phyloP scores from a whole-genome alignment of 2,329 filamentous ascomycete genomes.

The Phialophora expanda region DNA sequence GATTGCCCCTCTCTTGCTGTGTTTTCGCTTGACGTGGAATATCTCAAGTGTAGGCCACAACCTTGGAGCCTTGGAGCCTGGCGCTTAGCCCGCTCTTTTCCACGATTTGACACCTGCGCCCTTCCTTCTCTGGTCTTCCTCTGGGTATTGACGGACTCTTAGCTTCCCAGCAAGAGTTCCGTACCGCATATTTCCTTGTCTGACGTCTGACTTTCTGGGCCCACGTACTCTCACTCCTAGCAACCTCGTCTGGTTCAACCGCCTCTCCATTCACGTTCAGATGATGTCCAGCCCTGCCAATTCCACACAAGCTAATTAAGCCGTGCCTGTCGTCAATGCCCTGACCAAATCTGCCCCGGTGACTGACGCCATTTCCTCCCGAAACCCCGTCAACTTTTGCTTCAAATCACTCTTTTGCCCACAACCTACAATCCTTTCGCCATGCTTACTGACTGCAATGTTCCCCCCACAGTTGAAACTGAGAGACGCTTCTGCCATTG shows the following conservation, averaged over 20 bases:
- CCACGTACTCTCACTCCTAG: background rate
- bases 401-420: background rate
- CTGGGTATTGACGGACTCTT: background rate
- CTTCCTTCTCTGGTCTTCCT: background rate
- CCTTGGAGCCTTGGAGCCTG: background rate
- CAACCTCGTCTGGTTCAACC: background rate
- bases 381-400: background rate
- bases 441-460: conserved; percentile 5
- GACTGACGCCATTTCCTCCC: background rate
- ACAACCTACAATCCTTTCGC: background rate
- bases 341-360: conserved; percentile 1
- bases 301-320: background rate
- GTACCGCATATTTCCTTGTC: background rate
- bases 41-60: background rate
- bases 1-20: background rate
- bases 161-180: background rate
- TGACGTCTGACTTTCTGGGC: background rate
- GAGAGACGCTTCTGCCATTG: background rate
- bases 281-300: background rate
- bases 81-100: background rate
- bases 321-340: background rate
- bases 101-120: background rate
- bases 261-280: background rate
- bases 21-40: background rate
- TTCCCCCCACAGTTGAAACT: background rate